Evolutionary conservation across 179 eudicot genomes (phyloP).

Genomic region (Carnegiea gigantea): DNA sequence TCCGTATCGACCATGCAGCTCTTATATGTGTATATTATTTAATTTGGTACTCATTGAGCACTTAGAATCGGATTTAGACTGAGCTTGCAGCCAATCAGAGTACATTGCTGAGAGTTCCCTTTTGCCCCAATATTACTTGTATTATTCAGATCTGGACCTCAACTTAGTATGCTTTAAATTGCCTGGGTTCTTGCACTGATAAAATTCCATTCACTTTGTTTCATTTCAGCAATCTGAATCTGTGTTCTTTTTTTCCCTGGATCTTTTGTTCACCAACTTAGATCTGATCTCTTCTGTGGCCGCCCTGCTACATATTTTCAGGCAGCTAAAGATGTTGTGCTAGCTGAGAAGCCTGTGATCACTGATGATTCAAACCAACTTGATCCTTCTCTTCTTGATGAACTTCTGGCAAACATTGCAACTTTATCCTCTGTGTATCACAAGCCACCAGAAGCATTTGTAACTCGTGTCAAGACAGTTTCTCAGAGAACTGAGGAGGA

Average conservation of each 20-base stretch:
- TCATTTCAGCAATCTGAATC: background rate
- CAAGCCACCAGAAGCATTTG: constrained; percentile 93
- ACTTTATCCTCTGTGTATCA: constrained; percentile 95
- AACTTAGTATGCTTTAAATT: background rate
- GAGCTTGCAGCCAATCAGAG: background rate
- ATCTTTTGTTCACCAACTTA: no score
- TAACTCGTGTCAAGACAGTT: constrained; percentile 77
- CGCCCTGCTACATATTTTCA: constrained; percentile 28
- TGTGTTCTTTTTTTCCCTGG: background rate
- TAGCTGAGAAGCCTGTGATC: constrained; percentile 98
- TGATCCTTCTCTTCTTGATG: constrained; percentile 92
- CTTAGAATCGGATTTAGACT: background rate
- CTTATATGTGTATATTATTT: background rate
- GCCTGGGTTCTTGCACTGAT: background rate
- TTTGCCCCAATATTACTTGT: background rate
- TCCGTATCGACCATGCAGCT: background rate
- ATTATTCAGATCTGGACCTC: background rate
- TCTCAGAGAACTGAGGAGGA: constrained; percentile 85
- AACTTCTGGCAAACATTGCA: constrained; percentile 94
- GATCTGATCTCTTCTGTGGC: constrained; percentile 13
- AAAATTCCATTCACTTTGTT: background rate
- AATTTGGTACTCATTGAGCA: background rate
- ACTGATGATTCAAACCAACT: constrained; percentile 93
- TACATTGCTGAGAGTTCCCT: background rate
- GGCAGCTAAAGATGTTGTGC: constrained; percentile 98